Evolutionary conservation across 2,329 filamentous ascomycete species (phyloP), one percentile per base, ranked within the genome.

Genomic region (Blastomyces gilchristii): DNA sequence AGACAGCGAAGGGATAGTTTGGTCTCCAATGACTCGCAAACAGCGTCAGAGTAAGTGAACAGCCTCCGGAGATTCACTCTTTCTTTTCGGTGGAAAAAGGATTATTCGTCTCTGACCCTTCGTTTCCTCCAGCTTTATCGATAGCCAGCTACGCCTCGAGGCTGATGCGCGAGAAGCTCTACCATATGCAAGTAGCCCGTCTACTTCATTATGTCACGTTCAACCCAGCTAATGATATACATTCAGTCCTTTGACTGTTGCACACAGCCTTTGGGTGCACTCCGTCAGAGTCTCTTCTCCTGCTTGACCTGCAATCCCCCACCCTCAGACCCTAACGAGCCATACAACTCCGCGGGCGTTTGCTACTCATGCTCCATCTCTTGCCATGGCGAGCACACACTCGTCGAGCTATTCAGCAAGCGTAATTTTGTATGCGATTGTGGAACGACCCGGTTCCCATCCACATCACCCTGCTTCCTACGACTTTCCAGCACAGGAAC

Each of bases 331-430:
- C 52, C 63, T 22, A 58, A 28, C 53, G 85, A 87, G 59, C 79
- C 86, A 0, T 89, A 88, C 73, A 83, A 80, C 8, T 81, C 88
- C 7, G 94, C 93, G 2, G 94, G 90, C 34, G 85, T 99, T 63
- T 99, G 94, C 80, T 99, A 99, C 71, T 90, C 92, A 28, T 99
- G 94, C 78, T 97, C 93, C 7, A 91, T 99, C 64, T 89, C 93
- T 69, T 99, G 94, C 73, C 94, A 99, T 71, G 93, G 94, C 68
- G 92, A 97, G 71, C 94, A 99, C 74, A 89, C 84, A 1, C 85
- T 99, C 34, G 94, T 97, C 59, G 94, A 99, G 77, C 88, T 99
- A 25, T 99, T 99, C 78, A 88, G 85, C 73, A 97, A 97, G 79
- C 87, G 95, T 71, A 87, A 96, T 76, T 97, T 99, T 71, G 90